These are phyloP conservation scores for Pneumocystis murina DNA, from an alignment of 1,139 yeast genomes.

Conservation along the genomic window DNA sequence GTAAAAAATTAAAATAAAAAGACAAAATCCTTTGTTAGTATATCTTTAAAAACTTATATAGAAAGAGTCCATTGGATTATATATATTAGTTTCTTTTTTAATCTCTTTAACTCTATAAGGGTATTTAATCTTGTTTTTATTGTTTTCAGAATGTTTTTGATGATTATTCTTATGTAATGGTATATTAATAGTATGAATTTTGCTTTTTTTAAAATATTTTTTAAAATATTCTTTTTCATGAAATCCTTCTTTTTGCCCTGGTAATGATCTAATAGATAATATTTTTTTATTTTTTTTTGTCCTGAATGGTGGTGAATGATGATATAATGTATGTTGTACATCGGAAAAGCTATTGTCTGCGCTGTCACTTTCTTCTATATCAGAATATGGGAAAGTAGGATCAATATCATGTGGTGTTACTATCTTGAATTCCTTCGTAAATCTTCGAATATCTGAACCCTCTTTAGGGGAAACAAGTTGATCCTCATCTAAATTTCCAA, in stretches of 20 bases:
- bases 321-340: neutral
- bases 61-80: no score
- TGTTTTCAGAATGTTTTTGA: no score
- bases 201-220: neutral
- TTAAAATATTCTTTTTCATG: neutral
- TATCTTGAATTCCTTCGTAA: neutral
- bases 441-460: neutral
- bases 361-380: neutral
- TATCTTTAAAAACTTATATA: no score
- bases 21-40: no score
- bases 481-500: constrained; percentile 10
- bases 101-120: no score
- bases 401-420: constrained; percentile 6
- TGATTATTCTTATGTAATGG: neutral
- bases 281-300: neutral
- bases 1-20: no score
- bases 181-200: neutral
- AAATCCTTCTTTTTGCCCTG: neutral
- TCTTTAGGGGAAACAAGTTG: constrained; percentile 4
- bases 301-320: neutral
- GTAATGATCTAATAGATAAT: neutral
- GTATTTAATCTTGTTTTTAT: no score
- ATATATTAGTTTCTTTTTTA: no score
- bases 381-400: constrained; percentile 8
- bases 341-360: neutral